Evolutionary conservation across 805 yeast species (phyloP), one percentile per base, ranked within the genome.

Genomic region (Kuraishia hungarica): DNA sequence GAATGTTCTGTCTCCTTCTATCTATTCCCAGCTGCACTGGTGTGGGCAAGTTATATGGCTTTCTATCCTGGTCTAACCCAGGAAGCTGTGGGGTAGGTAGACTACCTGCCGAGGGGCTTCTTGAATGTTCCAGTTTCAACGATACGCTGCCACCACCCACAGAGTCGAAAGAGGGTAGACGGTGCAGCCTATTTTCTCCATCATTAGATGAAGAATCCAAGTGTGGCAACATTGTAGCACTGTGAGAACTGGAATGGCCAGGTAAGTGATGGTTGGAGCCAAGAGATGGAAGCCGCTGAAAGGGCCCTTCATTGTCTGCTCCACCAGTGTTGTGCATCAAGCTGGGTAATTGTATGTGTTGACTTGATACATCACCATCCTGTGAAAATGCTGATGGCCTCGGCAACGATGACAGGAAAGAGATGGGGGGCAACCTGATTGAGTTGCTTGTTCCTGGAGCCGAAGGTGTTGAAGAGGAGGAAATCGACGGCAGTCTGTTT

Each of bases 361-460:
- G 48, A 39, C 50, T 21, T 15, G 26, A 24, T 2, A 15, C 51
- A 24, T 28, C 20, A 7, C 20, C 35, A n/a, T 22, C 26, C 15
- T 17, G 28, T 6, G 23, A 24, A 8, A 28, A 19, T n/a, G 26
- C 29, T 19, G 51, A 13, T 20, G 53, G 26, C 13, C 48, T 51
- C 11, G 48, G 48, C 21, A 52, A n/a, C 2, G 60, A 55, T 2
- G 66, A 55, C 8, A 64, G 61, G 51, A 73, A 71, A 0, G 77
- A 72, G 17, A 74, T 70, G 0, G 77, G 76, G 11, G 78, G 77
- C 11, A 74, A 60, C 48, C 72, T 65, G 22, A 73, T 67, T 2
- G 62, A 61, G 5, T 52, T 53, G 1, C 52, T 47, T 10, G 50
- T 21, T 6, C 52, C 43, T 29, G 53, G 43, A 19, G 61, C 49